Evolutionary conservation across 169 alveolate species (phyloP).

Genomic region (Eimeria sp.): DNA sequence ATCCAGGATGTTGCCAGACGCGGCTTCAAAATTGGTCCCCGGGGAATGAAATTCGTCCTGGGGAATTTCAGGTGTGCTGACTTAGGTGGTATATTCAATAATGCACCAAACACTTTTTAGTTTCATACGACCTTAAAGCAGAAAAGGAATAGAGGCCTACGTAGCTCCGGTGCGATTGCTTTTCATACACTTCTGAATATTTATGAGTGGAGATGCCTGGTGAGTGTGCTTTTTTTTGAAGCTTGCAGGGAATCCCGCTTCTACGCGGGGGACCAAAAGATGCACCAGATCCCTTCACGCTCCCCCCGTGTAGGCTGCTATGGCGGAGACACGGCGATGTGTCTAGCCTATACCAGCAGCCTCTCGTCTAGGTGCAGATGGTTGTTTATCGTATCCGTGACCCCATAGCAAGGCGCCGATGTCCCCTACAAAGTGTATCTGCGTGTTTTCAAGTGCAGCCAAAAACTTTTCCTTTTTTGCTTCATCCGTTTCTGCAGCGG

Average conservation of each 20-base stretch:
- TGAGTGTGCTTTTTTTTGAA: not conserved
- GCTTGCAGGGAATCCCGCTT: slow-evolving; percentile 75
- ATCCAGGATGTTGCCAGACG: slow-evolving; percentile 92
- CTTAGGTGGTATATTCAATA: not conserved
- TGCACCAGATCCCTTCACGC: slow-evolving; percentile 63
- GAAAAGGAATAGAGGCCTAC: not conserved
- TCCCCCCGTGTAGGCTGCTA: slow-evolving; percentile 20
- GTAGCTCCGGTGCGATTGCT: not conserved
- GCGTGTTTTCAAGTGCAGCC: not conserved
- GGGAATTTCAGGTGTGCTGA: slow-evolving; percentile 92
- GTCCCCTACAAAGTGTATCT: too few relatives aligned
- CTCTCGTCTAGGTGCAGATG: not conserved
- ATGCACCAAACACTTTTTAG: not conserved
- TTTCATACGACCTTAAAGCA: not conserved
- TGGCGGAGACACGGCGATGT: not conserved
- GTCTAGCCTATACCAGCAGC: not conserved
- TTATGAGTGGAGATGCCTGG: not conserved
- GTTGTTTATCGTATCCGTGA: not conserved
- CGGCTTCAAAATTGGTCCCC: slow-evolving; percentile 90
- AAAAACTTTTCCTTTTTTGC: not conserved
- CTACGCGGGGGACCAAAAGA: slow-evolving; percentile 69
- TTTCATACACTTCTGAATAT: not conserved
- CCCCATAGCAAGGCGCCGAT: not conserved
- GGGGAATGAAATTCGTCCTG: slow-evolving; percentile 92
- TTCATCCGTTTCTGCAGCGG: not conserved